Conservation (phyloP, 2,329 filamentous ascomycete genomes). For the Ceratocystis destructans region DNA sequence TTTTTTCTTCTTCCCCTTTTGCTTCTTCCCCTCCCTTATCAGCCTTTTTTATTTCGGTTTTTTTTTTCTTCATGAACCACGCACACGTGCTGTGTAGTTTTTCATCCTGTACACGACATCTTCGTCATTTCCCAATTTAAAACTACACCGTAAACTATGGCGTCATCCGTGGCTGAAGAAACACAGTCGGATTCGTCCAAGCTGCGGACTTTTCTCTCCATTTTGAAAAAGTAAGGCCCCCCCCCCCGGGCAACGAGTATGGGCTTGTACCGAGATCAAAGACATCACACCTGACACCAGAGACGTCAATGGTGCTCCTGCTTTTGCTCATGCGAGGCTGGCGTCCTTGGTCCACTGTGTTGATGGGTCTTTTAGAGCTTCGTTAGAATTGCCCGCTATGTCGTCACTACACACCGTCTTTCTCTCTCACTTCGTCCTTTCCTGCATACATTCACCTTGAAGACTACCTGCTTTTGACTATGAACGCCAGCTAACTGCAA, state of each 20-base stretch:
- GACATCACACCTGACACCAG: not conserved
- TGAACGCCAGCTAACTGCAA: not conserved
- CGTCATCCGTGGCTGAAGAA: slow-evolving; percentile 16
- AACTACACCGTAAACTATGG: slow-evolving; percentile 10
- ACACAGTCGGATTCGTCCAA: slow-evolving; percentile 16
- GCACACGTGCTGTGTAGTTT: not conserved
- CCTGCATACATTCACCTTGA: not conserved
- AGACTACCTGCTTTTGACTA: not conserved
- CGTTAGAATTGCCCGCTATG: not conserved
- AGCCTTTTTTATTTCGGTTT: not conserved
- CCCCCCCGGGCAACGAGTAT: not conserved
- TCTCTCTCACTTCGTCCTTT: not conserved
- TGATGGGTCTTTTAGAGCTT: not conserved
- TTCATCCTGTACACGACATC: not conserved
- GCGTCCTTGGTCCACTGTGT: not conserved
- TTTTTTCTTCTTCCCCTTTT: not conserved
- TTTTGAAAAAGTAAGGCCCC: slow-evolving; percentile 18
- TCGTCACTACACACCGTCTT: not conserved
- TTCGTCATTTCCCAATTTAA: not conserved
- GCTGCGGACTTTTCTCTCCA: slow-evolving; percentile 17
- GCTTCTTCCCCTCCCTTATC: not conserved
- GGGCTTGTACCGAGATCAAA: not conserved
- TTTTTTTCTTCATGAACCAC: not conserved
- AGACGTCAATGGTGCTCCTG: not conserved
- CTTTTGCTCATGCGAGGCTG: not conserved